Evolutionary conservation across 345 rosid genomes (phyloP).

Genomic region (Bruguiera gymnorhiza): DNA sequence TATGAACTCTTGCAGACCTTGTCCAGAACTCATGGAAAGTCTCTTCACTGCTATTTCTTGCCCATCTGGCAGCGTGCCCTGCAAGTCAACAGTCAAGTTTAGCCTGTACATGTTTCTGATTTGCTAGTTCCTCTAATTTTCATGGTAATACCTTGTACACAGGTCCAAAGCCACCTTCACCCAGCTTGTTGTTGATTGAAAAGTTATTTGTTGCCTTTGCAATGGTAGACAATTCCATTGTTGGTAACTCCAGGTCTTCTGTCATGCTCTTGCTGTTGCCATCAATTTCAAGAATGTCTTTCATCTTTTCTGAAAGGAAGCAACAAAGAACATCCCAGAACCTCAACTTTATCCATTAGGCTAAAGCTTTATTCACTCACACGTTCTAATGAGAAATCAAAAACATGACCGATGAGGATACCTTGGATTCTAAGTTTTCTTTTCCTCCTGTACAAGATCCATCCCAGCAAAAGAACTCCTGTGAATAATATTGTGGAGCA

Average conservation of each 20-base stretch:
- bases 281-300: background rate
- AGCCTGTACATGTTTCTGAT: background rate
- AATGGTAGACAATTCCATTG: constrained; percentile 1
- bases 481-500: background rate
- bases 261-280: background rate
- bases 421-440: constrained; percentile 16
- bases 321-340: background rate
- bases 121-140: no score
- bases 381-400: background rate
- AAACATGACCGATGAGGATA: background rate
- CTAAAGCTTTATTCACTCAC: background rate
- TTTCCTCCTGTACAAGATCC: constrained; percentile 4
- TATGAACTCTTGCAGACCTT: constrained; percentile 33
- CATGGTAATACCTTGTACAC: constrained; percentile 21
- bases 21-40: constrained; percentile 31
- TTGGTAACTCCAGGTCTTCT: constrained; percentile 16
- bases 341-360: background rate
- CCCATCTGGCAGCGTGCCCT: constrained; percentile 31
- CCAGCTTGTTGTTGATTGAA: constrained; percentile 24
- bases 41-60: constrained; percentile 35
- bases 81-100: background rate
- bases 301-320: constrained; percentile 9
- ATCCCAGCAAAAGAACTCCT: constrained; percentile 6
- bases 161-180: constrained; percentile 45
- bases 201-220: constrained; percentile 27